These are phyloP conservation scores for Boletus coccyginus DNA, from an alignment of 768 basidiomycete species.

Conservation along the genomic window DNA sequence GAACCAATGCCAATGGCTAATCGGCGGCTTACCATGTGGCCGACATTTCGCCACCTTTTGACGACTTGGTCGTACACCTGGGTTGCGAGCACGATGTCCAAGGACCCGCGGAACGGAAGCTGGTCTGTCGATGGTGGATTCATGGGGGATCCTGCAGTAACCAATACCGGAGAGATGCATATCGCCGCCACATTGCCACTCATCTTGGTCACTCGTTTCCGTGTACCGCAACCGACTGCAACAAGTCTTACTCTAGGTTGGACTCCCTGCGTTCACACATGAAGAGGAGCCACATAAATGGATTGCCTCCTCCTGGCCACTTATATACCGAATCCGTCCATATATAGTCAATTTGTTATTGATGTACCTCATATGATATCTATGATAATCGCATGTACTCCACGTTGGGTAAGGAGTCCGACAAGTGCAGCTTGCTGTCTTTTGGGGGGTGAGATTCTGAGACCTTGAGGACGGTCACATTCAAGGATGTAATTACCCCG, in stretches of 20 bases:
- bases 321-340: too few relatives aligned
- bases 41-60: background rate
- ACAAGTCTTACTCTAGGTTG: background rate
- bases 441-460: too few relatives aligned
- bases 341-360: too few relatives aligned
- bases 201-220: background rate
- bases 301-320: too few relatives aligned
- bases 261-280: background rate
- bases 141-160: background rate
- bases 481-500: too few relatives aligned
- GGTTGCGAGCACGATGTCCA: background rate
- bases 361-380: too few relatives aligned
- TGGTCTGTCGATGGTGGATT: constrained; percentile 4
- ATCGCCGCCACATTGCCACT: constrained; percentile 1
- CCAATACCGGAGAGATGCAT: background rate
- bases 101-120: background rate
- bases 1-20: background rate
- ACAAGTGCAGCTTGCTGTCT: too few relatives aligned
- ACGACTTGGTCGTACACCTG: background rate
- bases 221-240: background rate
- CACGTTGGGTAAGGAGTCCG: too few relatives aligned
- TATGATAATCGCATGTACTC: too few relatives aligned
- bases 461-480: too few relatives aligned
- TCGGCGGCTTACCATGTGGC: background rate
- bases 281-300: background rate